Base-by-base conservation (phyloP, 257 asterid genomes). In the Capsicum rhomboideum region DNA sequence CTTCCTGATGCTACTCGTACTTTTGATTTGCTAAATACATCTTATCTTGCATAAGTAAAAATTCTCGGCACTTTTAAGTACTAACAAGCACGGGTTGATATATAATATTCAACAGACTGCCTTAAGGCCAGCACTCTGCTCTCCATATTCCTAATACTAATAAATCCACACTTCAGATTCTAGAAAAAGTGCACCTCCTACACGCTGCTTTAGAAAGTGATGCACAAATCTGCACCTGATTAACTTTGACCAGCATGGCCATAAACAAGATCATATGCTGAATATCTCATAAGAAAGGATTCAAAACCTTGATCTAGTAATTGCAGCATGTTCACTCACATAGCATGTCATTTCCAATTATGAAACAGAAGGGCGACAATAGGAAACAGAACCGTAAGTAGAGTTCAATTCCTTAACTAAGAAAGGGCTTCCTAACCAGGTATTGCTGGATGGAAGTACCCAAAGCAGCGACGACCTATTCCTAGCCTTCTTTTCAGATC, bases 401-500 rank as follows among this genome's bases (percentile, higher is more conserved):
- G 26, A 75, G 63, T 75, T 75, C 42, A 13, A 75, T 44, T 49
- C 80, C 59, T 74, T 23, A 23, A 20, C 58, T 72, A 80, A 69
- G 79, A 85, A 82, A 87, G 82, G 67, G 53, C 82, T 75, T 82
- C 84, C 88, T 83, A 85, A 94, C 99, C 98, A 81, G 98, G 97
- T 85, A 96, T 93, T 78, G 99, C 96, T 14, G 99, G 99, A 89
- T 96, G 98, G 74, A 96, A 87, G 87, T 96, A 96, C 86, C 97
- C 99, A 88, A 96, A 96, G 85, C 99, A 96, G 84, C 98, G 94
- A 34, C 98, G 97, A 37, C 99, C 99, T 34, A 91, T 89, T 64
- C 99, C 99, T 44, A 96, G 90, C 90, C 98, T 93, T 88, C 98
- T 93, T 86, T 94, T 96, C 88, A 96, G 86, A 91, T 94, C 98